These are phyloP conservation scores for Boechera divaricarpa DNA, from an alignment of 345 rosid species.

Conservation along the genomic window DNA sequence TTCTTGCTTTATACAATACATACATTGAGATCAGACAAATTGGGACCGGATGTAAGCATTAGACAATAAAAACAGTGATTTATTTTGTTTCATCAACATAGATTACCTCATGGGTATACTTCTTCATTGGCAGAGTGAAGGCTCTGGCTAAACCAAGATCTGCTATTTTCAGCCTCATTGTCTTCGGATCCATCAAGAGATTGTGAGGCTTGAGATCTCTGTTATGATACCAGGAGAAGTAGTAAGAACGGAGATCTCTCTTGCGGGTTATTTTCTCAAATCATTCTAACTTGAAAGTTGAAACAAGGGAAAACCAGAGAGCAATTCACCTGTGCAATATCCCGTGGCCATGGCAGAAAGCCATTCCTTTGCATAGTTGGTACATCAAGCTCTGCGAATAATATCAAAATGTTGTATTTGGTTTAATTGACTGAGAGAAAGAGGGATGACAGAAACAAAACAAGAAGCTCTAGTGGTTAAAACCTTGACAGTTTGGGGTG, in stretches of 20 bases:
- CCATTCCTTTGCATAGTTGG: slow-evolving; percentile 93
- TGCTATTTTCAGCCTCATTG: slow-evolving; percentile 86
- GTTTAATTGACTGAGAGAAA: background rate
- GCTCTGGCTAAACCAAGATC: slow-evolving; percentile 95
- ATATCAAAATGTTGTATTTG: background rate
- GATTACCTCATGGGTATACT: slow-evolving; percentile 94
- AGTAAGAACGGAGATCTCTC: slow-evolving; percentile 7
- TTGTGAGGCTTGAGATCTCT: slow-evolving; percentile 99
- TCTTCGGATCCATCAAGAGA: slow-evolving; percentile 91
- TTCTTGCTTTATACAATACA: background rate
- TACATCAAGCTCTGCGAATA: slow-evolving; percentile 84
- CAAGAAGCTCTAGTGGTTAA: background rate
- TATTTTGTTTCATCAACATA: background rate
- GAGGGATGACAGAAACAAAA: background rate
- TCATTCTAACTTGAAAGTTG: too few relatives aligned
- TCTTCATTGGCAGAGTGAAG: slow-evolving; percentile 90
- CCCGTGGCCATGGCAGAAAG: slow-evolving; percentile 97
- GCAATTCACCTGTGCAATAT: slow-evolving; percentile 80
- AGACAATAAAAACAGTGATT: background rate
- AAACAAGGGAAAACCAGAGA: background rate
- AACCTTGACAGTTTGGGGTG: slow-evolving; percentile 63
- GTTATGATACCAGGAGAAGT: slow-evolving; percentile 8
- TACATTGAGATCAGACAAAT: background rate
- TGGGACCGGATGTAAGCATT: background rate
- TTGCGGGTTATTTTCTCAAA: background rate